Evolutionary conservation across 2,329 filamentous ascomycete species (phyloP), one percentile per base, ranked within the genome.

Genomic region (Scedosporium dehoogii): DNA sequence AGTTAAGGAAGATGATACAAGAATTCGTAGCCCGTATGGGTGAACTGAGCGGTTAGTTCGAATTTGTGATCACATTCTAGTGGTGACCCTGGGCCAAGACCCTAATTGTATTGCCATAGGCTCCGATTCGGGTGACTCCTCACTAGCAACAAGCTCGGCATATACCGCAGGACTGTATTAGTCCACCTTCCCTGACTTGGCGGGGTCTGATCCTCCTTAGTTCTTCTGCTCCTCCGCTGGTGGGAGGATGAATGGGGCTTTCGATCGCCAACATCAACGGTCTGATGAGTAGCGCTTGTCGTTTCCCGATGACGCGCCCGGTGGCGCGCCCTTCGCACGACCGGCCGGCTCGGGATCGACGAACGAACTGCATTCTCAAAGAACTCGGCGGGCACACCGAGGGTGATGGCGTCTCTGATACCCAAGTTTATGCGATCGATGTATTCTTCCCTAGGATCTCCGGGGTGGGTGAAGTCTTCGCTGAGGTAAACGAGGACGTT

Each of bases 401-500:
- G 67, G 3, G 66, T 68, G 53, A 66, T 64, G 9, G 76, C 75
- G 60, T 78, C 74, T 12, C 62, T 65, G 53, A 78, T 63, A 4
- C 73, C 76, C 14, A 68, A 61, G 62, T 76, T 75, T 65, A 78
- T 75, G 41, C 76, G 73, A 53, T 70, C 67, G 42, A 78, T 66
- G 56, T 78, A 78, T 62, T 78, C 76, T 16, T 73, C 70, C 62
- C 70, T 72, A 21, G 76, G 74, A 6, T 64, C 60, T 46, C 74
- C 74, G 60, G 74, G 71, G n/a, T 66, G 60, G 42, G 70, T 68
- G 41, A 71, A 69, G 56, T 68, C 66, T 27, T 68, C 65, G 63
- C 73, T 77, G 62, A 77, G 66, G 62, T 78, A 78, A 18, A 77
- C 75, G 53, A 78, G 69, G 21, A 74, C 74, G n/a, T 71, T 64